A percentile compares a stretch with the other conserved stretches of the same genome.
Conservation (phyloP, 257 asterid genomes). For the Petrea volubilis region DNA sequence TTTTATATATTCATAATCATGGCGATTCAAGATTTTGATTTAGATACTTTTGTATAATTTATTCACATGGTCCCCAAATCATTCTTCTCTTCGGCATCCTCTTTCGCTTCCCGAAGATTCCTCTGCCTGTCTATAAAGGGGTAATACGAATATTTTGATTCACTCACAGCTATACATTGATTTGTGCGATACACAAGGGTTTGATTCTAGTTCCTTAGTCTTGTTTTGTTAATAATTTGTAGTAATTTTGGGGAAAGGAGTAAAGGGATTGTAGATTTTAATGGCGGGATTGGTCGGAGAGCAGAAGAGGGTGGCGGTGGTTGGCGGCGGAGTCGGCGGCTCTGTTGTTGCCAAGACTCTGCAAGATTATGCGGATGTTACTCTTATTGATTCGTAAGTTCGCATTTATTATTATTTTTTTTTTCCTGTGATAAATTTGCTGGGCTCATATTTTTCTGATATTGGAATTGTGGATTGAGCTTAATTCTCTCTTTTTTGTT, state of each 20-base stretch:
- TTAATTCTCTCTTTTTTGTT: neutral
- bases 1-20: too few relatives aligned
- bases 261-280: neutral
- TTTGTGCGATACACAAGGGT: too few relatives aligned
- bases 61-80: neutral
- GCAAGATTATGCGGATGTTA: conserved; percentile 56
- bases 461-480: neutral
- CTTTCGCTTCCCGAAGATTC: neutral
- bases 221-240: neutral
- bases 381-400: conserved; percentile 75
- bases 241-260: neutral
- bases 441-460: neutral
- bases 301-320: conserved; percentile 66
- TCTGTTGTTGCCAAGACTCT: conserved; percentile 65
- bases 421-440: neutral
- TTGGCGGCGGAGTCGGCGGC: conserved; percentile 91
- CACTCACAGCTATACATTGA: neutral
- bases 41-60: too few relatives aligned
- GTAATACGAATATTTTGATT: neutral
- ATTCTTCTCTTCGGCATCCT: neutral
- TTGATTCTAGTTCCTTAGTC: neutral
- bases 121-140: neutral
- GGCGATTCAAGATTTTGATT: too few relatives aligned
- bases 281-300: conserved; percentile 27
- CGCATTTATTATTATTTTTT: neutral